phyloP scores from a whole-genome alignment of 306 rosid genomes.

The Glycyrrhiza uralensis region DNA sequence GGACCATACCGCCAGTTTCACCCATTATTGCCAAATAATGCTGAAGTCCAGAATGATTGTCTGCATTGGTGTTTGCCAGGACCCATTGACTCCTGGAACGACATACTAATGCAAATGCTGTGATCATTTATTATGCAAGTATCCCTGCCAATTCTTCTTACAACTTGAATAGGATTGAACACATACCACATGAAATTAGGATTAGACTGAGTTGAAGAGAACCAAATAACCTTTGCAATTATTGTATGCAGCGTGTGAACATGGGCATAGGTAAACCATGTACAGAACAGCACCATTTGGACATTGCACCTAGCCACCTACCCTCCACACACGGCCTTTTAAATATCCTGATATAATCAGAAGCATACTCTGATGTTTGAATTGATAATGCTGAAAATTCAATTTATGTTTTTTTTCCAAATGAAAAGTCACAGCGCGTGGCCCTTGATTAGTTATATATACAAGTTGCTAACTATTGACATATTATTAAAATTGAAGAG shows the following conservation, averaged over 20 bases:
- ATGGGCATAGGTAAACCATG: too few relatives aligned
- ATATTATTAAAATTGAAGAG: neutral
- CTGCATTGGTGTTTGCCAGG: constrained; percentile 77
- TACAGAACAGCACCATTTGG: too few relatives aligned
- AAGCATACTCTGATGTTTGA: too few relatives aligned
- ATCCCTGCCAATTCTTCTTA: neutral
- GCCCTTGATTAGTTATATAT: neutral
- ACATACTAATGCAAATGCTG: constrained; percentile 59
- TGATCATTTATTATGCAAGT: neutral
- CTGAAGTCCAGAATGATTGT: constrained; percentile 33
- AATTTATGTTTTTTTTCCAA: neutral
- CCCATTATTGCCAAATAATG: constrained; percentile 45
- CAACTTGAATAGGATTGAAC: too few relatives aligned
- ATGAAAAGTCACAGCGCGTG: too few relatives aligned
- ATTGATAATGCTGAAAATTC: neutral
- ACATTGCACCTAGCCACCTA: too few relatives aligned
- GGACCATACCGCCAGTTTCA: constrained; percentile 78
- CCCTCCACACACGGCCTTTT: too few relatives aligned
- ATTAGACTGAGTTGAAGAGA: too few relatives aligned
- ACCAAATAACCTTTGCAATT: too few relatives aligned
- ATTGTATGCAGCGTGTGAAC: too few relatives aligned
- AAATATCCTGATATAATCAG: too few relatives aligned
- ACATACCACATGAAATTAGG: too few relatives aligned
- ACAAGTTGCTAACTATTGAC: neutral
- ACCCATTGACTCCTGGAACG: constrained; percentile 92